phyloP scores from a whole-genome alignment of 2,329 filamentous ascomycete genomes.

The Claviceps citrina region DNA sequence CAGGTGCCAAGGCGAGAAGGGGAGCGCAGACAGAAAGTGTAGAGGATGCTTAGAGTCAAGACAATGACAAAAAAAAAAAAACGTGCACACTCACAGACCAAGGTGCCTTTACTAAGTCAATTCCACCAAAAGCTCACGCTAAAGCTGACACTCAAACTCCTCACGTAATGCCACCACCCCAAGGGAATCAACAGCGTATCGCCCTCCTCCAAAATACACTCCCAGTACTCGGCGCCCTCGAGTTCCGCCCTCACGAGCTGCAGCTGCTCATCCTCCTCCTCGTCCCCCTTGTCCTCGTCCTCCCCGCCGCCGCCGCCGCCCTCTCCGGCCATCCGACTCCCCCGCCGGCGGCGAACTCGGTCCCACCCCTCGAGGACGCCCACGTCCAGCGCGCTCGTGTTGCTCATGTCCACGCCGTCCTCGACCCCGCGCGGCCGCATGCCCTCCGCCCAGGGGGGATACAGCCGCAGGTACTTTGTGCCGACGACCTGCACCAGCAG shows the following conservation, averaged over 20 bases:
- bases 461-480: slow-evolving; percentile 80
- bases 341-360: slow-evolving; percentile 13
- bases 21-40: slow-evolving; percentile 20
- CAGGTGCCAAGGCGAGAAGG: slow-evolving; percentile 40
- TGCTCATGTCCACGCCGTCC: slow-evolving; percentile 74
- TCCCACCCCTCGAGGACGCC: slow-evolving; percentile 52
- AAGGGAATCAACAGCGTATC: slow-evolving; percentile 80
- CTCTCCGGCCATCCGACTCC: too few species aligned
- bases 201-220: slow-evolving; percentile 65
- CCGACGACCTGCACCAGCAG: slow-evolving; percentile 81
- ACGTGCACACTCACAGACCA: too few species aligned
- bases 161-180: slow-evolving; percentile 97
- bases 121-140: slow-evolving; percentile 98
- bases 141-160: slow-evolving; percentile 71
- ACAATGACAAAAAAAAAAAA: too few species aligned
- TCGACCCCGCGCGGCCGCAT: slow-evolving; percentile 49
- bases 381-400: slow-evolving; percentile 70
- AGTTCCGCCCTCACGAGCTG: slow-evolving; percentile 33
- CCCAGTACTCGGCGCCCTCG: slow-evolving; percentile 46
- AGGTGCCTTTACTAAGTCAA: too few species aligned
- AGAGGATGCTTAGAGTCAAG: slow-evolving; percentile 16
- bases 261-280: slow-evolving; percentile 12
- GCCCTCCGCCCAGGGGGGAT: slow-evolving; percentile 48
- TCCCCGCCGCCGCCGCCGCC: slow-evolving; percentile 2
- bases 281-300: background rate